Evolutionary conservation across 2,329 filamentous ascomycete genomes (phyloP), one percentile per base, ranked within the genome.

Genomic region (Aplosporella prunicola): DNA sequence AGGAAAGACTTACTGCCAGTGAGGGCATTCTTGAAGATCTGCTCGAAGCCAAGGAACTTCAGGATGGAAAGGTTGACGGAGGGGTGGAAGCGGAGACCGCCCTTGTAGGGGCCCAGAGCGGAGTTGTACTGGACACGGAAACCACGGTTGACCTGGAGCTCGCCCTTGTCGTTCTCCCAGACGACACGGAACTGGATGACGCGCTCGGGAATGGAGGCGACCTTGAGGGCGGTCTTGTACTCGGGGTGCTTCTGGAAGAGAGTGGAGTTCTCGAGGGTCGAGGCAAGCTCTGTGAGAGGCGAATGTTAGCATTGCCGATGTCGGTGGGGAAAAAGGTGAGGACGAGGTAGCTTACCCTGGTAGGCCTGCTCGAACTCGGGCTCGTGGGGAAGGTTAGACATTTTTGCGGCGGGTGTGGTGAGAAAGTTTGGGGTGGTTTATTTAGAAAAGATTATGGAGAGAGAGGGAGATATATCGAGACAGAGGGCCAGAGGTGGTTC

Each of bases 1-100:
- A 11, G 5, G 16, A 9, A 16, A n/a, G n/a, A 56, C 83, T 72
- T 71, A 88, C 82, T 68, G 58, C 91, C 91, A 45, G 91, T 96
- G 51, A 96, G 71, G 50, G 91, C 91, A 84, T 96, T 96, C 78
- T 96, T 96, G 76, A 96, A 96, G 69, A 89, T 93, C 71, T 96
- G 91, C 78, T 98, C 91, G 57, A 96, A 96, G 49, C 89, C 91
- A 58, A 98, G 76, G 71, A 96, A 96, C 73, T 98, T 98, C 55
- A 98, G 77, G 56, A 76, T 71, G 40, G 69, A 75, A 37, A 80
- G 68, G 61, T 80, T 91, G 64, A 91, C 85, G 9, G 80, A 79
- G 45, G 89, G 91, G 66, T 98, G 91, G 66, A 98, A 86, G 52
- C 91, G 76, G 51, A 96, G 79, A 61, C 91, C 91, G 49, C 91